Conservation (phyloP, 176 grass and related monocot species). For the Oryza brachyantha region DNA sequence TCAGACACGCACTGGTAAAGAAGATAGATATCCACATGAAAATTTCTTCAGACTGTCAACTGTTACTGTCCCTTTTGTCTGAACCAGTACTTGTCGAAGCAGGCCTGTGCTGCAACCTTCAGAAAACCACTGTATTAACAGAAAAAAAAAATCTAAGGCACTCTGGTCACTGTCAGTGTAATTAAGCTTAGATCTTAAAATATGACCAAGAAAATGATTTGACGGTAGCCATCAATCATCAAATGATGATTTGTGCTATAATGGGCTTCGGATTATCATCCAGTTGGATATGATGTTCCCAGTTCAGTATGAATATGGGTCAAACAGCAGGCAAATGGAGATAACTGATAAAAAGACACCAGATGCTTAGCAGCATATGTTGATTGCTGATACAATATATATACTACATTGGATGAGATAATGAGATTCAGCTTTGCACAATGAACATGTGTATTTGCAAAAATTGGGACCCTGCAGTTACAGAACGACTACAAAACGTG, state of each 20-base stretch:
- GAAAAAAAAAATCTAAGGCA: conserved; percentile 1
- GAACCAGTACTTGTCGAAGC: neutral
- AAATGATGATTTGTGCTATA: conserved; percentile 26
- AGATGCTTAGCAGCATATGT: neutral
- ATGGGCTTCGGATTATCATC: conserved; percentile 11
- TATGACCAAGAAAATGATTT: conserved; percentile 29
- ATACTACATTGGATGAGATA: neutral
- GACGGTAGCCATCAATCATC: neutral
- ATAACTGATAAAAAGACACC: neutral
- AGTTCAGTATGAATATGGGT: neutral
- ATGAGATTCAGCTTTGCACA: neutral
- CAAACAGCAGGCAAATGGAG: neutral
- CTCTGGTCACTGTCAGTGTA: neutral
- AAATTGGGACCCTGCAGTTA: neutral
- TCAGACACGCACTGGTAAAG: neutral
- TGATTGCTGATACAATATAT: neutral
- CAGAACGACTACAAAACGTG: neutral
- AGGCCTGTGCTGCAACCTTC: neutral
- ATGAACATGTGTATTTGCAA: neutral
- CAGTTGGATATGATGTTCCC: neutral
- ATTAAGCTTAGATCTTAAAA: conserved; percentile 8
- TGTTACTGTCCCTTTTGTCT: neutral
- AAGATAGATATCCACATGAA: neutral
- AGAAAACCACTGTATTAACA: neutral
- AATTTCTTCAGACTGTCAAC: neutral